Conservation (phyloP, 176 grass and related monocot species). For the Bromus sterilis region DNA sequence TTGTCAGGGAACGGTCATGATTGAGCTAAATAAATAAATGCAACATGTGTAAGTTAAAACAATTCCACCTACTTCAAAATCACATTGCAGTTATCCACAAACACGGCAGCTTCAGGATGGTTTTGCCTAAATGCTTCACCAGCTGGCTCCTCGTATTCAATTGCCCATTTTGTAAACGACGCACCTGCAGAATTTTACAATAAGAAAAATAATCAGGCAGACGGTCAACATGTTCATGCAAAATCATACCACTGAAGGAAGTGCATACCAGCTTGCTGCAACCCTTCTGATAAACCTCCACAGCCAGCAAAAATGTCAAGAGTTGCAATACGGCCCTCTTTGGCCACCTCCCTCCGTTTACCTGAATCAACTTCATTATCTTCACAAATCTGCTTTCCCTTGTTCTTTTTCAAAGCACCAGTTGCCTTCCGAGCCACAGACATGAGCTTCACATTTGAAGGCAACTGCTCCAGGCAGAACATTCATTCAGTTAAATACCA, state of each 20-base stretch:
- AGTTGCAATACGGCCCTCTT: slow-evolving; percentile 67
- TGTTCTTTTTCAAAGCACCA: slow-evolving; percentile 58
- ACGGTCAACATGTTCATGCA: not conserved
- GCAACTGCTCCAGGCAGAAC: slow-evolving; percentile 53
- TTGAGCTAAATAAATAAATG: not conserved
- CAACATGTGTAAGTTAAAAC: not conserved
- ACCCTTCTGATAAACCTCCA: slow-evolving; percentile 92
- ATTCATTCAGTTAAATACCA: slow-evolving; percentile 24
- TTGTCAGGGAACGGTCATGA: not conserved
- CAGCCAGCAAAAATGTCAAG: slow-evolving; percentile 99
- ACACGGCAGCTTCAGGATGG: slow-evolving; percentile 84
- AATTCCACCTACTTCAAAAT: slow-evolving; percentile 75
- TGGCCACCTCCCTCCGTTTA: slow-evolving; percentile 47
- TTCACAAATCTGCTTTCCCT: slow-evolving; percentile 81
- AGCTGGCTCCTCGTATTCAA: slow-evolving; percentile 96
- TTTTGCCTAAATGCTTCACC: slow-evolving; percentile 92
- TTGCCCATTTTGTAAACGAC: slow-evolving; percentile 96
- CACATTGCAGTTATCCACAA: slow-evolving; percentile 97
- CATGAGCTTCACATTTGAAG: slow-evolving; percentile 56
- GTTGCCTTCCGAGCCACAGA: slow-evolving; percentile 35
- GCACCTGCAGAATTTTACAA: slow-evolving; percentile 46
- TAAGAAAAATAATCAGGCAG: not conserved
- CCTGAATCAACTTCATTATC: slow-evolving; percentile 41
- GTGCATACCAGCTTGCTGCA: slow-evolving; percentile 81
- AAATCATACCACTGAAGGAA: slow-evolving; percentile 7